Base-by-base conservation (phyloP, 2,329 filamentous ascomycete genomes). In the Paecilomyces dactylethromorphus region DNA sequence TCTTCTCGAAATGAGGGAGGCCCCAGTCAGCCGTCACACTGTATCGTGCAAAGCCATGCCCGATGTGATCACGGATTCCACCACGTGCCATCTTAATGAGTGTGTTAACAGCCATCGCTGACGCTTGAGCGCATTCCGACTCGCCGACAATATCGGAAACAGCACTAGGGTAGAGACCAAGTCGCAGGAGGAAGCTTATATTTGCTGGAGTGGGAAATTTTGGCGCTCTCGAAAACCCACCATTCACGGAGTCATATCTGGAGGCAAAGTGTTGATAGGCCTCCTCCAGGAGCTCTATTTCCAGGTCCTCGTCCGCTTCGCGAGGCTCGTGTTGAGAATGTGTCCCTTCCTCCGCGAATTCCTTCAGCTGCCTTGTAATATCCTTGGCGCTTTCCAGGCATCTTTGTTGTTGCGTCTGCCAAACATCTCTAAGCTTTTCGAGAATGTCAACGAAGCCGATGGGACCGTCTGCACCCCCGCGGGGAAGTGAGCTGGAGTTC, bases 1-100 rank as follows among this genome's bases (percentile, higher is more conserved):
- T 92, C 79, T 97, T 97, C 78, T 99, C 94, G 67, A 97, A 99
- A 72, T 96, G 92, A 11, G 94, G 94, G 53, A 97, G 79, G 62
- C 89, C 90, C 94, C 94, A 99, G 74, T 97, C 90, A 13, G 86
- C 80, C 0, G 93, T 97, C 7, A 96, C 89, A 13, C 91, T 96
- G 71, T 96, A 97, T 56, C 93, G 85, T 39, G 88, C 85, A 66
- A 92, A 91, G 6, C 90, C 90, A 69, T 89, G 84, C 51, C 90
- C 89, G 60, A 93, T 83, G 61, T 90, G 88, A 67, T 92, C 89
- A 62, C 89, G 83, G 56, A 90, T 86, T 13, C 86, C 87, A 21
- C 87, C 87, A 54, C 84, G 82, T 15, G 84, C 84, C 84, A 97
- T 94, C 59, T 86, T 86, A 45, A 89, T 83, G 54, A 99, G 77